These are phyloP conservation scores for Curvularia spicifera DNA, from an alignment of 2,329 filamentous ascomycete species.

Conservation along the genomic window DNA sequence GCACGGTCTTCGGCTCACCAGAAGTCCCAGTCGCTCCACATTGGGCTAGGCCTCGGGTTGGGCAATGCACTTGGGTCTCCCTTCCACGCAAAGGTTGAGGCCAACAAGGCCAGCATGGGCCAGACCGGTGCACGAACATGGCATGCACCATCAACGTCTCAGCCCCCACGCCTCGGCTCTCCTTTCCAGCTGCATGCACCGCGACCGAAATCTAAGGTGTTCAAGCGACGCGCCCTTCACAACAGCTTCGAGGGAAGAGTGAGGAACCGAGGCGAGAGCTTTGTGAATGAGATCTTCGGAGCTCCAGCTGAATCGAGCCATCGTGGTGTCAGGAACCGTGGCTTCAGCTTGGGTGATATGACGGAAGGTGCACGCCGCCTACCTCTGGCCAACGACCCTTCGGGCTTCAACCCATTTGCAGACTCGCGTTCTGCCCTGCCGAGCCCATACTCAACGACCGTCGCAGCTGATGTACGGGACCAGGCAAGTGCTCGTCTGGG, in stretches of 20 bases:
- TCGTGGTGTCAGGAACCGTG: constrained; percentile 65
- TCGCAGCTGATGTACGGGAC: constrained; percentile 31
- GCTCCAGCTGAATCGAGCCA: constrained; percentile 58
- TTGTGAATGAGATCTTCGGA: constrained; percentile 55
- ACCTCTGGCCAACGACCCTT: constrained; percentile 59
- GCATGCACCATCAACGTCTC: constrained; percentile 38
- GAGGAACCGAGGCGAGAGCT: constrained; percentile 49
- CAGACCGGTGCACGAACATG: constrained; percentile 43
- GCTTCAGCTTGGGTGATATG: constrained; percentile 66
- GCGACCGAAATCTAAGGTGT: constrained; percentile 58
- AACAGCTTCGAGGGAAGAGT: constrained; percentile 59
- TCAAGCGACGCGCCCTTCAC: constrained; percentile 65
- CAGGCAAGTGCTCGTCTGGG: constrained; percentile 55
- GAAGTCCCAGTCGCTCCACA: constrained; percentile 59
- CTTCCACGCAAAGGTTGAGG: constrained; percentile 46
- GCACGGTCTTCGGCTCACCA: constrained; percentile 58
- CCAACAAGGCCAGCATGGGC: constrained; percentile 33
- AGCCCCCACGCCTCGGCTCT: constrained; percentile 53
- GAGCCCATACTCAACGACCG: constrained; percentile 34
- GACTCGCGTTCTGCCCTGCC: constrained; percentile 29
- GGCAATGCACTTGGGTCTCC: constrained; percentile 53
- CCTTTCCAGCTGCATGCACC: constrained; percentile 63
- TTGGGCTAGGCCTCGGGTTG: constrained; percentile 54
- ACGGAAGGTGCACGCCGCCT: constrained; percentile 58
- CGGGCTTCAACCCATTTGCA: constrained; percentile 41